These are phyloP conservation scores for Ceratobasidium sp. DNA, from an alignment of 1,284 basidiomycete genomes.

Conservation along the genomic window DNA sequence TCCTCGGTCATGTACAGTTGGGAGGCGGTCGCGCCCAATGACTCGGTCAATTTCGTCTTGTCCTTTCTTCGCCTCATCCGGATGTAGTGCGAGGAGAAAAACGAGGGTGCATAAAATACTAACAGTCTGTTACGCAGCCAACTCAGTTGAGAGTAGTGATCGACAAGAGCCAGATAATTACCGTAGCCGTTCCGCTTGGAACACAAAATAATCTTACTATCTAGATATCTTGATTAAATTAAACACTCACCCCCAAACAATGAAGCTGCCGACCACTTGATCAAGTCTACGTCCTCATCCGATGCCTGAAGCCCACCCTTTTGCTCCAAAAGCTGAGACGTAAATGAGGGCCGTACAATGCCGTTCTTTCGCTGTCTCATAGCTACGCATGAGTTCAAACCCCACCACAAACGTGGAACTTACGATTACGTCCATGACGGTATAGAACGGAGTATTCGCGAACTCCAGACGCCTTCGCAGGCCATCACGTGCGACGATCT, in stretches of 20 bases:
- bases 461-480: constrained; percentile 27
- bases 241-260: constrained; percentile 31
- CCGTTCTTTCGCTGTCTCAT: not conserved
- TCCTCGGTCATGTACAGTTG: constrained; percentile 29
- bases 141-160: not conserved
- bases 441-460: constrained; percentile 26
- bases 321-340: constrained; percentile 19
- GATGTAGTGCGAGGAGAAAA: constrained; percentile 44
- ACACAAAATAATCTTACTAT: not conserved
- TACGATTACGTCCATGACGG: constrained; percentile 18
- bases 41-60: constrained; percentile 45
- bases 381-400: no score
- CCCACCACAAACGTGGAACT: not conserved
- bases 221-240: not conserved
- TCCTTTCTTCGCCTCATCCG: constrained; percentile 41
- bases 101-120: constrained; percentile 52
- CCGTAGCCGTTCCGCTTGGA: constrained; percentile 27
- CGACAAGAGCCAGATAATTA: not conserved
- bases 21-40: constrained; percentile 37
- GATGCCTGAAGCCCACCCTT: constrained; percentile 24
- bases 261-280: constrained; percentile 38
- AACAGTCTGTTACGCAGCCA: constrained; percentile 2
- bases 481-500: constrained; percentile 9
- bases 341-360: constrained; percentile 4
- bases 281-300: constrained; percentile 22